These are phyloP conservation scores for Xylaria polymorpha DNA, from an alignment of 2,329 filamentous ascomycete species.

Conservation along the genomic window DNA sequence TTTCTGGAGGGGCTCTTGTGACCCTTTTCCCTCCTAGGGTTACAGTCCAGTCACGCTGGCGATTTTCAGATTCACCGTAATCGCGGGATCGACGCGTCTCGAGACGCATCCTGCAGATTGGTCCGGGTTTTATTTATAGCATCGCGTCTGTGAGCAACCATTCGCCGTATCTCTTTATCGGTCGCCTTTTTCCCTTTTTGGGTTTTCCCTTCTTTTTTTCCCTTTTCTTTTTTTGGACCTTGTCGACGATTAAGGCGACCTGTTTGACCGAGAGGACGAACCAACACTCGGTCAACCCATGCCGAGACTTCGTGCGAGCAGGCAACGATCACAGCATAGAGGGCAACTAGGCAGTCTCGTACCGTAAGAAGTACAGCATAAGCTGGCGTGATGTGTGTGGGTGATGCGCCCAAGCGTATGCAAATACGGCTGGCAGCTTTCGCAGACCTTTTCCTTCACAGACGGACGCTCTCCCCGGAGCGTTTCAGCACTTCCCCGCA, in stretches of 20 bases:
- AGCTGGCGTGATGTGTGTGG: slow-evolving; percentile 17
- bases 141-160: slow-evolving; percentile 18
- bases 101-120: slow-evolving; percentile 35
- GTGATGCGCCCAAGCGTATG: slow-evolving; percentile 28
- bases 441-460: slow-evolving; percentile 6
- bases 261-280: not conserved
- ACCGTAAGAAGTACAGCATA: slow-evolving; percentile 20
- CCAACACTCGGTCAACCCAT: slow-evolving; percentile 1
- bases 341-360: slow-evolving; percentile 2
- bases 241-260: not conserved
- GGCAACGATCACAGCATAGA: slow-evolving; percentile 12
- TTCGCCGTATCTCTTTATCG: not conserved
- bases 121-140: slow-evolving; percentile 38
- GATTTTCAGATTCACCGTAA: slow-evolving; percentile 16
- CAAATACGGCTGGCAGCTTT: slow-evolving; percentile 33
- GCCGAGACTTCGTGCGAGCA: slow-evolving; percentile 6
- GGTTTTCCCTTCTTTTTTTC: not conserved
- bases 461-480: slow-evolving; percentile 20
- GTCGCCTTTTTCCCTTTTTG: not conserved
- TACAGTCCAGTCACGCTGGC: slow-evolving; percentile 15
- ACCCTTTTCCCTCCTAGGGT: slow-evolving; percentile 18
- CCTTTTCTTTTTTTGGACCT: too few species aligned
- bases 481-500: slow-evolving; percentile 24
- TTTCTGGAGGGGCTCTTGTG: slow-evolving; percentile 32
- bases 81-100: slow-evolving; percentile 38